Evolutionary conservation across 305 asterid genomes (phyloP).

Genomic region (Solanum hybrid): DNA sequence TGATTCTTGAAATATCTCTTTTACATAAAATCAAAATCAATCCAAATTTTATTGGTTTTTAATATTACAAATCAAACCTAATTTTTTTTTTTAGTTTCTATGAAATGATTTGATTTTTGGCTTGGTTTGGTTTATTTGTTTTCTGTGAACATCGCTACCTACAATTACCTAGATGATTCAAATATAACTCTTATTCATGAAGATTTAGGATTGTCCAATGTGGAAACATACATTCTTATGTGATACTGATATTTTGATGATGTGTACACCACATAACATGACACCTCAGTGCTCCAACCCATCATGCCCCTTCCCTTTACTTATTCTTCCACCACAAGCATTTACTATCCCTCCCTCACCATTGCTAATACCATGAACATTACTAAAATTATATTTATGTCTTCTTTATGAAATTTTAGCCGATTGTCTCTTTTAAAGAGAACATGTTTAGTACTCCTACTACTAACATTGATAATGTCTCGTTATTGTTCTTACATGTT

Average conservation of each 20-base stretch:
- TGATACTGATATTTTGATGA: neutral
- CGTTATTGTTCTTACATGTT: neutral
- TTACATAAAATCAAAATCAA: neutral
- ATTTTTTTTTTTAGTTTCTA: too few relatives aligned
- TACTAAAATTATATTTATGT: neutral
- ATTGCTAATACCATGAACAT: neutral
- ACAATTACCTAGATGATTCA: neutral
- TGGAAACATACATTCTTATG: neutral
- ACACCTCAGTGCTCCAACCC: neutral
- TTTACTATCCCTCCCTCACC: neutral
- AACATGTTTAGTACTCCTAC: neutral
- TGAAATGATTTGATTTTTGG: neutral
- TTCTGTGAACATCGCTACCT: neutral
- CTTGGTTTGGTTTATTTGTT: neutral
- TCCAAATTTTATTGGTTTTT: neutral
- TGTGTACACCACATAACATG: neutral
- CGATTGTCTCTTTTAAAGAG: neutral
- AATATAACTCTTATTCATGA: neutral
- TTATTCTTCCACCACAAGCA: neutral
- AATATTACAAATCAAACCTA: neutral
- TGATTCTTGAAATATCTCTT: too few relatives aligned
- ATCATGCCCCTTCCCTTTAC: neutral
- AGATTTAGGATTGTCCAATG: neutral
- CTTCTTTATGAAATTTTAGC: neutral
- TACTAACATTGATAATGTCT: neutral